These are phyloP conservation scores for Rhodosporidiobolus sp. DNA, from an alignment of 768 basidiomycete genomes.

Conservation along the genomic window DNA sequence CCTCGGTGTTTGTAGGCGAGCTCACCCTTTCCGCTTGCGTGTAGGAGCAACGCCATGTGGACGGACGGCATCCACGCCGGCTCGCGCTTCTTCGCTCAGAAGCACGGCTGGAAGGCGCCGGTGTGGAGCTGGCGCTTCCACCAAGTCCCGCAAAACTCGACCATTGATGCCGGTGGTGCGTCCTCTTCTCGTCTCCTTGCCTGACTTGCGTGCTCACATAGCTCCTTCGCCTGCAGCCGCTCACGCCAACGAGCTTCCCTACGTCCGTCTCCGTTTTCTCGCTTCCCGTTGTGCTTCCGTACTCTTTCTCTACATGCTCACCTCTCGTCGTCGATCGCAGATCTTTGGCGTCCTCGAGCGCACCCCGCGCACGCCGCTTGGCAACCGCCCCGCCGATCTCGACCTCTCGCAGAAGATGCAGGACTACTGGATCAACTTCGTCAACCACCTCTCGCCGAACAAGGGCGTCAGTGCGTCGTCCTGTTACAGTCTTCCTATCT, in stretches of 20 bases:
- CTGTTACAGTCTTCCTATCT: no score
- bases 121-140: conserved; percentile 7
- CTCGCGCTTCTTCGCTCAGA: conserved; percentile 7
- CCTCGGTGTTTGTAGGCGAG: no score
- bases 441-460: neutral
- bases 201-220: no score
- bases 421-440: conserved; percentile 24
- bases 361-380: conserved; percentile 13
- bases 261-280: neutral
- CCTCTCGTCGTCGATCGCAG: no score
- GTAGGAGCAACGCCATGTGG: conserved; percentile 15
- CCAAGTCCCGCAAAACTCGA: conserved; percentile 28
- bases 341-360: conserved; percentile 19
- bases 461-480: no score
- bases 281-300: no score
- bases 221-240: neutral
- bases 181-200: no score
- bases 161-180: neutral
- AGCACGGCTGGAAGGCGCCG: conserved; percentile 1
- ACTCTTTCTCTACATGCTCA: no score
- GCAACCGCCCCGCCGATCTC: conserved; percentile 3
- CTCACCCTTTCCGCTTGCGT: neutral
- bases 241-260: conserved; percentile 23
- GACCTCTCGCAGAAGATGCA: conserved; percentile 2
- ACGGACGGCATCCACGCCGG: conserved; percentile 20